Evolutionary conservation across 129 eudicot genomes (phyloP).

Genomic region (Artemisia annua): DNA sequence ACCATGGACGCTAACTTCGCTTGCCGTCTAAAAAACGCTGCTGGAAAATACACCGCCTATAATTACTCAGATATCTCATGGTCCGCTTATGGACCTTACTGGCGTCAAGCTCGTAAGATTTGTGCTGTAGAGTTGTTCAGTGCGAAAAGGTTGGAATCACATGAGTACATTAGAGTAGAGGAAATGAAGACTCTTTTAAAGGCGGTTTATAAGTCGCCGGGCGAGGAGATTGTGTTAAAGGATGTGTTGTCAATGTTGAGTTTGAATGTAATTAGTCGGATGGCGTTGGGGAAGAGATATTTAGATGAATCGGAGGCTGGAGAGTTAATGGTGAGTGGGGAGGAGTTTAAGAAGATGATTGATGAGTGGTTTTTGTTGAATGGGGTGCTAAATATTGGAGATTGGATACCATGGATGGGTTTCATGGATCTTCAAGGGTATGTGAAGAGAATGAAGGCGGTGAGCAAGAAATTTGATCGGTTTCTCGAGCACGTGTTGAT

Average conservation of each 20-base stretch:
- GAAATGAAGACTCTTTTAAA: constrained; percentile 33
- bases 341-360: constrained; percentile 40
- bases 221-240: constrained; percentile 23
- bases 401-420: constrained; percentile 43
- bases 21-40: no score
- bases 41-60: no score
- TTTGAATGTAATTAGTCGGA: constrained; percentile 43
- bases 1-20: no score
- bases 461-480: no score
- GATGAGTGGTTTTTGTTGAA: constrained; percentile 49
- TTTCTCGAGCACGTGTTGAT: no score
- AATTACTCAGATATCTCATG: constrained; percentile 12
- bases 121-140: constrained; percentile 44
- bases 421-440: constrained; percentile 23
- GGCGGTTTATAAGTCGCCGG: not conserved
- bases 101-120: constrained; percentile 28
- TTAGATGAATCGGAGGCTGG: constrained; percentile 8
- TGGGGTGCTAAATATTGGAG: constrained; percentile 55
- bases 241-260: constrained; percentile 32
- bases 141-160: constrained; percentile 38
- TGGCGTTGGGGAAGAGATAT: constrained; percentile 44
- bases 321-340: constrained; percentile 14
- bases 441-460: no score
- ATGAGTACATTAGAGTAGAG: constrained; percentile 41
- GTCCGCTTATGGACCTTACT: constrained; percentile 51